Percentiles rank a stretch among this genome's conserved stretches.
These are phyloP conservation scores for Anthostomella pinea DNA, from an alignment of 2,329 filamentous ascomycete species.

Conservation along the genomic window DNA sequence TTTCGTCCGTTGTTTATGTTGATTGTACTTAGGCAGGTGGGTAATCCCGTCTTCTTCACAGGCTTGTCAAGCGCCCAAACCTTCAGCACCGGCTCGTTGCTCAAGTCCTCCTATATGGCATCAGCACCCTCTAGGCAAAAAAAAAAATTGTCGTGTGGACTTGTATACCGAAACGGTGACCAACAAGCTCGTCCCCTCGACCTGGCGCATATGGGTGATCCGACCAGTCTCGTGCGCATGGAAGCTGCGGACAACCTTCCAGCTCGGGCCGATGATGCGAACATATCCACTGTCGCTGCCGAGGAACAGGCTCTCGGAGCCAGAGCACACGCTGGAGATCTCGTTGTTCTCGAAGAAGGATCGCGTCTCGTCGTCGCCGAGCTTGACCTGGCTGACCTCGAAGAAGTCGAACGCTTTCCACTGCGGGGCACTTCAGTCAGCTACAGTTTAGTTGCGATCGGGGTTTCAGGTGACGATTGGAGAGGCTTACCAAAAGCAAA, in stretches of 20 bases:
- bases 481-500: slow-evolving; percentile 31
- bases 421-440: slow-evolving; percentile 44
- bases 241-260: slow-evolving; percentile 85
- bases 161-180: slow-evolving; percentile 69
- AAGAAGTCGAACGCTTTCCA: slow-evolving; percentile 99
- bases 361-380: slow-evolving; percentile 75
- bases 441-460: neutral
- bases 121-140: no score
- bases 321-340: slow-evolving; percentile 79
- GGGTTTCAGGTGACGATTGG: neutral
- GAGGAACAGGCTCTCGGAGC: slow-evolving; percentile 85
- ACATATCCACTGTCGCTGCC: slow-evolving; percentile 83
- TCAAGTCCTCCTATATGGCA: slow-evolving; percentile 70
- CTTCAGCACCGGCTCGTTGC: slow-evolving; percentile 83
- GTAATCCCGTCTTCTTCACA: slow-evolving; percentile 89
- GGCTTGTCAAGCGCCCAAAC: slow-evolving; percentile 96
- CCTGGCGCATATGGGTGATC: slow-evolving; percentile 89
- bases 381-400: slow-evolving; percentile 81
- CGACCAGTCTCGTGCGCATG: slow-evolving; percentile 76
- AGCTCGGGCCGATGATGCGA: slow-evolving; percentile 80
- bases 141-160: neutral
- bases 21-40: slow-evolving; percentile 82
- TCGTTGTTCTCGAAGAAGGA: slow-evolving; percentile 79
- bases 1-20: slow-evolving; percentile 86
- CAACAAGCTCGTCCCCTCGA: slow-evolving; percentile 81